Conservation (phyloP, 768 basidiomycete species). For the Daedaleopsis nitida region DNA sequence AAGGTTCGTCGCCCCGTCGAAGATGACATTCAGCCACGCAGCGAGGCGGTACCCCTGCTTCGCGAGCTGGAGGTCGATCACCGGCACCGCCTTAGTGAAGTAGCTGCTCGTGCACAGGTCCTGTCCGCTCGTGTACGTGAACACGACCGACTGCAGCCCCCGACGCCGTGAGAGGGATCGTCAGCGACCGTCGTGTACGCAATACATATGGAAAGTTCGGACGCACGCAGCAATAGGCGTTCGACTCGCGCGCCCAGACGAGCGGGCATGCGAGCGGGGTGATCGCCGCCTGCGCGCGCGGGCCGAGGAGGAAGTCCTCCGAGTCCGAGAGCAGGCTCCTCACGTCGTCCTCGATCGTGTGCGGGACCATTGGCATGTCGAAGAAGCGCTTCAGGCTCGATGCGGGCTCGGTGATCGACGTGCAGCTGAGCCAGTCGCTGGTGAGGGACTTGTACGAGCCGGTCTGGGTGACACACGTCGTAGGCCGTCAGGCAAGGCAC, state of each 20-base stretch:
- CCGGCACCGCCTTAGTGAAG: conserved; percentile 25
- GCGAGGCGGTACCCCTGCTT: conserved; percentile 51
- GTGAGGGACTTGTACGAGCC: conserved; percentile 29
- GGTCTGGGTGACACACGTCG: conserved; percentile 15
- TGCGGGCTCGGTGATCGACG: conserved; percentile 27
- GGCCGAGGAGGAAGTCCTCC: background rate
- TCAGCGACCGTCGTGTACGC: background rate
- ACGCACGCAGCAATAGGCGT: conserved; percentile 44
- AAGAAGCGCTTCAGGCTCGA: background rate
- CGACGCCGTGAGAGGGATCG: background rate
- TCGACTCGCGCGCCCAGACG: conserved; percentile 43
- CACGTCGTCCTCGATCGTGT: conserved; percentile 10
- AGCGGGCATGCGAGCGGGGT: conserved; percentile 48
- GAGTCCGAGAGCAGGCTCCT: conserved; percentile 2
- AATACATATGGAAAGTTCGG: background rate
- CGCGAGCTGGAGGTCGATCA: conserved; percentile 44
- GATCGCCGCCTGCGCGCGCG: conserved; percentile 25
- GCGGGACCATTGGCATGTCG: background rate
- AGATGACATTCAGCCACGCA: conserved; percentile 52
- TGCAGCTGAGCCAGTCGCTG: conserved; percentile 31
- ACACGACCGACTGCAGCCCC: conserved; percentile 38
- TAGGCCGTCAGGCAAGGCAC: no score
- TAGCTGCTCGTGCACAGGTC: conserved; percentile 47
- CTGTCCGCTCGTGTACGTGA: conserved; percentile 36
- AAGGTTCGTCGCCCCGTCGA: conserved; percentile 32